phyloP scores from a whole-genome alignment of 1,139 yeast species.

The Eremothecium cymbalariae region DNA sequence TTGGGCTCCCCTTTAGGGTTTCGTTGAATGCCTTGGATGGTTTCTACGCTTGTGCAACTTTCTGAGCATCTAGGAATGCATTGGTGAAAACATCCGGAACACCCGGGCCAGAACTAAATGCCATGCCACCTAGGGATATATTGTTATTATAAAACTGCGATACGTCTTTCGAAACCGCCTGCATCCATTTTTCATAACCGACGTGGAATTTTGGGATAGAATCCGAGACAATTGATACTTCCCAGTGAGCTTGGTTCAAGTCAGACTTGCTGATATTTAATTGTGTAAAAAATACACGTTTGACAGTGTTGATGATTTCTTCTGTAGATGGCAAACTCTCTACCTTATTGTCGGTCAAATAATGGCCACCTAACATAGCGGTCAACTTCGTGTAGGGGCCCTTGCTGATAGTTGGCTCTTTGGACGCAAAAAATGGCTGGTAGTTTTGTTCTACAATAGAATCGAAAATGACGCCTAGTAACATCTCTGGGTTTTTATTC shows the following conservation, averaged over 20 bases:
- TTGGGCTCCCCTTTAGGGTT: too few species aligned
- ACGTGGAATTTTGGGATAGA: conserved; percentile 80
- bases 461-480: conserved; percentile 86
- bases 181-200: conserved; percentile 51
- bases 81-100: conserved; percentile 79
- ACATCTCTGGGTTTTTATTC: conserved; percentile 45
- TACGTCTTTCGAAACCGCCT: conserved; percentile 34
- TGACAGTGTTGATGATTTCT: conserved; percentile 40
- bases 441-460: conserved; percentile 62
- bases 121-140: conserved; percentile 69
- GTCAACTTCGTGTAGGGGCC: conserved; percentile 62
- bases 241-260: conserved; percentile 29
- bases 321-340: conserved; percentile 40
- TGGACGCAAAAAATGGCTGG: conserved; percentile 23
- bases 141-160: conserved; percentile 35
- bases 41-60: too few species aligned
- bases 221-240: conserved; percentile 32
- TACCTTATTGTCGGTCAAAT: conserved; percentile 33
- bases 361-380: conserved; percentile 85
- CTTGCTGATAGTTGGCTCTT: conserved; percentile 21
- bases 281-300: conserved; percentile 42
- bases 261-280: conserved; percentile 40
- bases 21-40: too few species aligned
- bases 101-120: conserved; percentile 76
- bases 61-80: conserved; percentile 48